phyloP scores from a whole-genome alignment of 1,284 basidiomycete species.

The Apiotrichum sp. region DNA sequence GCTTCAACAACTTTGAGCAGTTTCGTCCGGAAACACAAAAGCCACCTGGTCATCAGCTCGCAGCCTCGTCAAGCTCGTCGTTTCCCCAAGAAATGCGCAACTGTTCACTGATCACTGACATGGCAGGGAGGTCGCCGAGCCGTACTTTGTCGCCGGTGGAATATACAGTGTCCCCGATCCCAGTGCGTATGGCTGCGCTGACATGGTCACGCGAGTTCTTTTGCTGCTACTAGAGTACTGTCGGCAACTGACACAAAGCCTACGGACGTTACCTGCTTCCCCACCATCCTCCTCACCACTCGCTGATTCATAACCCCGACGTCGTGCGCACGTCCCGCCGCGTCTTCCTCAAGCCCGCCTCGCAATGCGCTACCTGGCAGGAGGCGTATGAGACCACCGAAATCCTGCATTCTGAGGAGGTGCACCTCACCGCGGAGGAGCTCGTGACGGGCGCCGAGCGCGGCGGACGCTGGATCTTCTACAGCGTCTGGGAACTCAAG shows the following conservation, averaged over 20 bases:
- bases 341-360: constrained; percentile 37
- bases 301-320: constrained; percentile 31
- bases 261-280: constrained; percentile 42
- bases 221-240: too few species aligned
- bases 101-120: background rate
- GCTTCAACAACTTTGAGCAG: too few species aligned
- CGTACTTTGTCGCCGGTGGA: constrained; percentile 30
- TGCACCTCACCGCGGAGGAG: constrained; percentile 35
- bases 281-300: constrained; percentile 33
- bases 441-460: constrained; percentile 25
- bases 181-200: constrained; percentile 24
- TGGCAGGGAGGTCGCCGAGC: constrained; percentile 42
- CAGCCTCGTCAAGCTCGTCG: too few species aligned
- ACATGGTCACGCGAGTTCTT: too few species aligned
- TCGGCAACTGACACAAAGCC: constrained; percentile 19
- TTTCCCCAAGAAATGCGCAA: too few species aligned
- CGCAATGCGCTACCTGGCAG: constrained; percentile 20
- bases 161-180: constrained; percentile 39
- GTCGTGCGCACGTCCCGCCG: constrained; percentile 36
- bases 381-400: constrained; percentile 40
- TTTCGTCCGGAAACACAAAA: too few species aligned
- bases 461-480: constrained; percentile 44
- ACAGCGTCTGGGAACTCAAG: constrained; percentile 45
- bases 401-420: constrained; percentile 41
- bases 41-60: too few species aligned